Conservation (phyloP, 2,329 filamentous ascomycete species). For the Lomentospora prolificans region DNA sequence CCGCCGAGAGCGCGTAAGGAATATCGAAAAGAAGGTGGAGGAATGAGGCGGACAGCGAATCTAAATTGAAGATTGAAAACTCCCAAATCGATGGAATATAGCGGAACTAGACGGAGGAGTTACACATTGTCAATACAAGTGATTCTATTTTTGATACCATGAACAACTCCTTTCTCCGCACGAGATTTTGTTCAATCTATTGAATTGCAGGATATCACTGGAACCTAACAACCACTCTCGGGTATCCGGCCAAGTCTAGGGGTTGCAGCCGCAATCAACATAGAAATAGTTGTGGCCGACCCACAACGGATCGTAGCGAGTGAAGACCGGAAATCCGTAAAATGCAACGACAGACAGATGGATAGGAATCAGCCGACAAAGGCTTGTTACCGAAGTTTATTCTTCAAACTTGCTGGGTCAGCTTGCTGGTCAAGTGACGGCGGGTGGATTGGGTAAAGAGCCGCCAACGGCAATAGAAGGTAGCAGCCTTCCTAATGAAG, state of each 20-base stretch:
- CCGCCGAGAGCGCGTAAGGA: constrained; percentile 37
- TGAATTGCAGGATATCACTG: not conserved
- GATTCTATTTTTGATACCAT: constrained; percentile 6
- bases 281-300: not conserved
- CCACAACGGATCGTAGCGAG: not conserved
- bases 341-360: too few species aligned
- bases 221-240: not conserved
- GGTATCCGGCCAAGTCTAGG: not conserved
- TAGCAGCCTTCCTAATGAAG: not conserved
- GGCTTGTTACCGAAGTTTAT: not conserved
- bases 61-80: not conserved
- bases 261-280: not conserved
- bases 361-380: not conserved
- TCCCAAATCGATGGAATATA: not conserved
- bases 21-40: not conserved
- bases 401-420: not conserved
- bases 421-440: not conserved
- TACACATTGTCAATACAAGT: not conserved
- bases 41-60: not conserved
- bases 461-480: not conserved
- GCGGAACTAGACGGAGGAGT: not conserved
- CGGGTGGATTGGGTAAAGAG: not conserved
- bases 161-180: not conserved
- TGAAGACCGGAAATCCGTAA: too few species aligned
- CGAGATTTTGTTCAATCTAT: not conserved